These are phyloP conservation scores for Spergularia bocconei DNA, from an alignment of 148 eudicot genomes.

Conservation along the genomic window DNA sequence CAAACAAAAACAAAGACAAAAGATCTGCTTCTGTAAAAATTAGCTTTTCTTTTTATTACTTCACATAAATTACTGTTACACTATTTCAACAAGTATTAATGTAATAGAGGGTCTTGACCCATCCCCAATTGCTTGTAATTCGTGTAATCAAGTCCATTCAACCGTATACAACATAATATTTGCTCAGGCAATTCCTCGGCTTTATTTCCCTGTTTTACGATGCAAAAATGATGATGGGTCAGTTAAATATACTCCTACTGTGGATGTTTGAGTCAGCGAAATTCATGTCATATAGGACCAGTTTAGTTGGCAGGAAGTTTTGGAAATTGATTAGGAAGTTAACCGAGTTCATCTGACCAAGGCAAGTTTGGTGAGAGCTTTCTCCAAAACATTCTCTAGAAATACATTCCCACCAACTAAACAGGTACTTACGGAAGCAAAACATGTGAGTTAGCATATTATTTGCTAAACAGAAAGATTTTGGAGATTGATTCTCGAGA, in stretches of 20 bases:
- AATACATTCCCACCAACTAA: not conserved
- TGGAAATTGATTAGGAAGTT: no score
- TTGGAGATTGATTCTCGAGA: no score
- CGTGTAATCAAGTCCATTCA: conserved; percentile 71
- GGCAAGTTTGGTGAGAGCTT: no score
- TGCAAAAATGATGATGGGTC: not conserved
- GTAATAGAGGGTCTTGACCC: conserved; percentile 39
- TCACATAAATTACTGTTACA: conserved; percentile 26
- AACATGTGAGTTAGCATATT: not conserved
- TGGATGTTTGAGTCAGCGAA: not conserved
- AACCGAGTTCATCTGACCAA: not conserved
- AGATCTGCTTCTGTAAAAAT: conserved; percentile 23
- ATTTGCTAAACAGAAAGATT: no score
- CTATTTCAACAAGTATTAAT: conserved; percentile 21
- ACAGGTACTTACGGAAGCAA: not conserved
- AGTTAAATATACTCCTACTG: not conserved
- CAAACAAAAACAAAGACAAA: conserved; percentile 14
- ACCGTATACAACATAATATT: conserved; percentile 76
- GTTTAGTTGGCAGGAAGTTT: not conserved
- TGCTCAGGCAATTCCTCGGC: conserved; percentile 93
- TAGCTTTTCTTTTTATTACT: conserved; percentile 15
- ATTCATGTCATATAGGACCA: not conserved
- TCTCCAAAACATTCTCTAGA: no score
- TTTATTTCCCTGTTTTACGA: conserved; percentile 72
- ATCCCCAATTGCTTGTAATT: conserved; percentile 72